Conservation (phyloP, 1,284 basidiomycete species). For the Papiliotrema terrestris region DNA sequence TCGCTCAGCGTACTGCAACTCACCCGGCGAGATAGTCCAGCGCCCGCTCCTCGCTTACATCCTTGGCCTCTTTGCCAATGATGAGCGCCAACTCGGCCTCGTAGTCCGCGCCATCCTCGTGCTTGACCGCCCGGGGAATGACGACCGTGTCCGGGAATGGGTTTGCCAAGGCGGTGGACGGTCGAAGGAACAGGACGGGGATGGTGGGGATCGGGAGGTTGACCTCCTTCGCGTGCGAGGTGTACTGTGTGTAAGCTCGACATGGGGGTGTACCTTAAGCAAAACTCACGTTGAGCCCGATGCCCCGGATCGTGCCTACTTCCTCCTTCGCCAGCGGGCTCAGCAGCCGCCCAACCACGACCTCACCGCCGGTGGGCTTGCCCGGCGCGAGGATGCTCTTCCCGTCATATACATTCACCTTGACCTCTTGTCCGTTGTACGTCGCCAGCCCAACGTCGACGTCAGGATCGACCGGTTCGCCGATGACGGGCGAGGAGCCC, state of each 20-base stretch:
- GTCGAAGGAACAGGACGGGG: conserved; percentile 44
- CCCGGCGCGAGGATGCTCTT: conserved; percentile 39
- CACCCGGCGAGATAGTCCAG: conserved; percentile 75
- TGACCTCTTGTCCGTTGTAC: conserved; percentile 24
- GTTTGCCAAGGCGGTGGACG: conserved; percentile 32
- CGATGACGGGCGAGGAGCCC: conserved; percentile 16
- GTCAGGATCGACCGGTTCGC: conserved; percentile 30
- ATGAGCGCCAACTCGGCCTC: conserved; percentile 84
- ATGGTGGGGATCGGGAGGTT: conserved; percentile 31
- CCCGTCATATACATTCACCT: conserved; percentile 41
- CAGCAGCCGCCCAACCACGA: conserved; percentile 33
- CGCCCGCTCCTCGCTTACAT: conserved; percentile 72
- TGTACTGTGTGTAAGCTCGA: conserved; percentile 32
- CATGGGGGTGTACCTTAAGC: not conserved
- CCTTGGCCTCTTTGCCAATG: conserved; percentile 72
- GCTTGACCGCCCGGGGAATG: conserved; percentile 51
- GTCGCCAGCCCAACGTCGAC: conserved; percentile 49
- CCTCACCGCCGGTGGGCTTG: conserved; percentile 33
- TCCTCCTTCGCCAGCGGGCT: conserved; percentile 38
- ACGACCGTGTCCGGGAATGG: conserved; percentile 37
- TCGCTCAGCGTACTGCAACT: conserved; percentile 13
- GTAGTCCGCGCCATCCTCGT: conserved; percentile 76
- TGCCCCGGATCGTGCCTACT: conserved; percentile 46
- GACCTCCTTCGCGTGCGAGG: conserved; percentile 46
- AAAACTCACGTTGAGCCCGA: conserved; percentile 42